phyloP scores from a whole-genome alignment of 2,329 filamentous ascomycete species.

The Penicillium sp. region DNA sequence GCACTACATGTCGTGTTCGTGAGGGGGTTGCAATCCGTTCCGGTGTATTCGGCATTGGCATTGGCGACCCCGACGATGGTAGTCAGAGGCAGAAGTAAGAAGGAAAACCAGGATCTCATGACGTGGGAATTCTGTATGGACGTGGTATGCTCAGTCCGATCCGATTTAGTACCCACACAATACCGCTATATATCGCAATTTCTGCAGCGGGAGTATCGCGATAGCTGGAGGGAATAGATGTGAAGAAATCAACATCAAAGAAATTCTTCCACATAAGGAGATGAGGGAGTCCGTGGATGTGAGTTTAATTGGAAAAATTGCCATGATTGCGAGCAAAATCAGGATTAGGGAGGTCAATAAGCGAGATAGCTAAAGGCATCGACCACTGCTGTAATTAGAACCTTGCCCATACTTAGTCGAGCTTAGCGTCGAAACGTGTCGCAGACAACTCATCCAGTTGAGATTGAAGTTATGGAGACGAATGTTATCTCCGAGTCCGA shows the following conservation, averaged over 20 bases:
- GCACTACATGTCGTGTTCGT: constrained; percentile 63
- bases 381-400: constrained; percentile 3
- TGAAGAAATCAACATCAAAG: background rate
- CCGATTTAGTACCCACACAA: background rate
- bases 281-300: background rate
- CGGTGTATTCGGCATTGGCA: background rate
- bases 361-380: constrained; percentile 1
- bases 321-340: background rate
- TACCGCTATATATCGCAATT: background rate
- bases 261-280: background rate
- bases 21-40: constrained; percentile 72
- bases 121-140: background rate
- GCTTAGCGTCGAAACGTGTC: background rate
- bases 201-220: background rate
- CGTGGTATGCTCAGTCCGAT: background rate
- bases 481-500: background rate
- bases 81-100: background rate
- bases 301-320: background rate
- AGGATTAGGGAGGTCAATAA: constrained; percentile 10
- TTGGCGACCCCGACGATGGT: background rate
- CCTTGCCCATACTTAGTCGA: constrained; percentile 2
- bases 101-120: background rate
- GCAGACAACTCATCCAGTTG: background rate
- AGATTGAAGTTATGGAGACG: background rate
- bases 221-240: background rate